A percentile compares a stretch with the other conserved stretches of the same genome.
phyloP scores from a whole-genome alignment of 345 rosid genomes.

The Populus tremula region DNA sequence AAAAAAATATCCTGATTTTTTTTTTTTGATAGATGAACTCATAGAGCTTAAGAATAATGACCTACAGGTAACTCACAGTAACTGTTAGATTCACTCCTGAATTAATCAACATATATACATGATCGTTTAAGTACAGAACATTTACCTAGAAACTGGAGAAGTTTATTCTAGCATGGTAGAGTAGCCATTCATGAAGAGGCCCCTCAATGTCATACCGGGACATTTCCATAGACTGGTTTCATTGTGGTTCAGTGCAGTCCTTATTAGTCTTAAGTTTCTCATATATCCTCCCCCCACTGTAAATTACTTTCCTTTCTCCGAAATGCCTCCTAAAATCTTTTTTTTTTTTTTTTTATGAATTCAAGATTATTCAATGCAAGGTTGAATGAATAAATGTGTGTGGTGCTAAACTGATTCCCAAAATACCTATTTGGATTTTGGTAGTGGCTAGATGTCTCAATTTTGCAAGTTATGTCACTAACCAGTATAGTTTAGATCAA shows the following conservation, averaged over 20 bases:
- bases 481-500: constrained; percentile 7
- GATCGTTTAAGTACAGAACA: not conserved
- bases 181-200: not conserved
- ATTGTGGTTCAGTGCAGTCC: not conserved
- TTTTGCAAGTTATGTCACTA: constrained; percentile 1
- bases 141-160: not conserved
- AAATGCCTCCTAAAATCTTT: not conserved
- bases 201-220: not conserved
- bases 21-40: not conserved
- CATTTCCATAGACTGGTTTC: not conserved
- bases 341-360: not conserved
- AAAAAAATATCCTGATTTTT: too few relatives aligned
- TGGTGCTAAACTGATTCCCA: not conserved
- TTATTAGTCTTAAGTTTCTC: not conserved
- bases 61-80: not conserved
- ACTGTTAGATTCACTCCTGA: not conserved
- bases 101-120: not conserved
- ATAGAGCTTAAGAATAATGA: not conserved
- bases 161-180: constrained; percentile 5
- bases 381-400: not conserved
- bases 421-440: not conserved
- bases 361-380: not conserved
- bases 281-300: not conserved
- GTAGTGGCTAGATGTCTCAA: not conserved
- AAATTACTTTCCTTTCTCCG: not conserved